Conservation (phyloP, 495 filamentous ascomycete species). For the Mytilinidion resinicola region DNA sequence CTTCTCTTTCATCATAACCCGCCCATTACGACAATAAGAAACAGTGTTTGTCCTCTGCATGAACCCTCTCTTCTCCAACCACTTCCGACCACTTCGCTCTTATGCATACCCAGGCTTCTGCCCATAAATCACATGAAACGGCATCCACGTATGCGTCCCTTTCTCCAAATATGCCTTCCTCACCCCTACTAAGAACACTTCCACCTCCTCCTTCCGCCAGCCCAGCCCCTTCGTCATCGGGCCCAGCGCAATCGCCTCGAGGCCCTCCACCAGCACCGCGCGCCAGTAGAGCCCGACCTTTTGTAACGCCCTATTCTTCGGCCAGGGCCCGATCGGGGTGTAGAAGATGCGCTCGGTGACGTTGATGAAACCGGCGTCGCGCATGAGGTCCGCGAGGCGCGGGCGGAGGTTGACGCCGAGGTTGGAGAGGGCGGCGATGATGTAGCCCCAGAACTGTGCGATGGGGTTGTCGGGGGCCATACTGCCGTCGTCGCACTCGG, state of each 20-base stretch:
- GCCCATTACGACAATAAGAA: too few relatives aligned
- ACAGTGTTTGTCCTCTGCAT: too few relatives aligned
- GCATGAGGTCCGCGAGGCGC: constrained; percentile 15
- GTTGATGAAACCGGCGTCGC: constrained; percentile 32
- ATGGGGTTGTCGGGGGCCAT: constrained; percentile 4
- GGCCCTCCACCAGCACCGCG: constrained; percentile 34
- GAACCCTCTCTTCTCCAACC: too few relatives aligned
- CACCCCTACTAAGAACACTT: constrained; percentile 47
- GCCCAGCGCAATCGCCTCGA: constrained; percentile 39
- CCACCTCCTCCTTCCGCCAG: constrained; percentile 46
- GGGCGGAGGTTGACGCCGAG: constrained; percentile 8
- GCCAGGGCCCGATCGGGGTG: constrained; percentile 22
- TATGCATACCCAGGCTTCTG: background rate
- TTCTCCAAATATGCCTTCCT: constrained; percentile 33
- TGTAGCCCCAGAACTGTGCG: constrained; percentile 27
- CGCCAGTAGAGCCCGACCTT: constrained; percentile 6
- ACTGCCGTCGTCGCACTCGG: constrained; percentile 8
- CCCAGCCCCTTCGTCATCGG: constrained; percentile 51
- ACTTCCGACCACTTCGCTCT: background rate
- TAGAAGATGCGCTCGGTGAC: constrained; percentile 28
- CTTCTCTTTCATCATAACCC: too few relatives aligned
- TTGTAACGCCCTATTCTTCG: constrained; percentile 7
- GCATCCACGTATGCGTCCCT: background rate
- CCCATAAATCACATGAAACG: constrained; percentile 1
- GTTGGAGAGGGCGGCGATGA: constrained; percentile 11